phyloP scores from a whole-genome alignment of 371 early-diverging fungal species.

The Antonospora locustae region DNA sequence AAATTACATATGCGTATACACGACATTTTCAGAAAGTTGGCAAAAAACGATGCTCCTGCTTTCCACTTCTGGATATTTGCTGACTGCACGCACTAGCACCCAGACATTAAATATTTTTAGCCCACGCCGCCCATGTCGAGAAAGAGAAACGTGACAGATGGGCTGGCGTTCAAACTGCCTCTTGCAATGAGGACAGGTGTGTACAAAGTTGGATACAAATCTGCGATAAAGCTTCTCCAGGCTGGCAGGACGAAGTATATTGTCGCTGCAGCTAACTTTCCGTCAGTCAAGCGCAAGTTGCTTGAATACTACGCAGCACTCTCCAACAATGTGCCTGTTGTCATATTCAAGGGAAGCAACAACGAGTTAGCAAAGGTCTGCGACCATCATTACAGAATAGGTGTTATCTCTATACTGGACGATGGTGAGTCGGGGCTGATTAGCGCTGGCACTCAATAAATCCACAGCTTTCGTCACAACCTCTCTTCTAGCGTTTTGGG shows the following conservation, averaged over 20 bases:
- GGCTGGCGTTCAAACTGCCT: constrained; percentile 47
- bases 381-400: constrained; percentile 47
- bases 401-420: constrained; percentile 53
- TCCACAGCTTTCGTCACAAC: too few relatives aligned
- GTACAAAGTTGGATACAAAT: constrained; percentile 51
- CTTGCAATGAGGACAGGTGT: constrained; percentile 56
- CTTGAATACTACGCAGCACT: constrained; percentile 54
- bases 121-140: too few relatives aligned
- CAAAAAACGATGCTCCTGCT: too few relatives aligned
- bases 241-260: constrained; percentile 47
- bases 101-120: too few relatives aligned
- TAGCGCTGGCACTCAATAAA: too few relatives aligned
- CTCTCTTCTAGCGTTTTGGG: too few relatives aligned
- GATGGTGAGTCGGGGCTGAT: constrained; percentile 54
- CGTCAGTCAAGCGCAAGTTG: constrained; percentile 44
- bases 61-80: too few relatives aligned
- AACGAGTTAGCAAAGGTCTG: constrained; percentile 49
- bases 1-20: too few relatives aligned
- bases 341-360: constrained; percentile 52
- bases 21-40: too few relatives aligned
- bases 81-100: too few relatives aligned
- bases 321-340: constrained; percentile 51
- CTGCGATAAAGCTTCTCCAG: constrained; percentile 43
- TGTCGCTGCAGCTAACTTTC: constrained; percentile 51
- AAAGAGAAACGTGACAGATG: constrained; percentile 12